phyloP scores from a whole-genome alignment of 179 eudicot genomes.

The Carnegiea gigantea region DNA sequence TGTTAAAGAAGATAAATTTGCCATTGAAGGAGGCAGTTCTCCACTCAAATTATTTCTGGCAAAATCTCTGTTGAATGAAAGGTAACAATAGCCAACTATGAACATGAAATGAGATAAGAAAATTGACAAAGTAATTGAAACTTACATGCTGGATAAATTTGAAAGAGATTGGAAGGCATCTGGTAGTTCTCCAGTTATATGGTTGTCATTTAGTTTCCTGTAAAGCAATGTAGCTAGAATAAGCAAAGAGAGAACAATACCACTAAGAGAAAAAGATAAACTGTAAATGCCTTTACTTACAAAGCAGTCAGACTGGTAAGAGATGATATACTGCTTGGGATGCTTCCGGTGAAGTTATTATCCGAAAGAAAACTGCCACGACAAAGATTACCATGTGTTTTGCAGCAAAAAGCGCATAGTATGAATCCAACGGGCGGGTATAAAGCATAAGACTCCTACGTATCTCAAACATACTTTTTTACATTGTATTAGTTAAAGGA shows the following conservation, averaged over 20 bases:
- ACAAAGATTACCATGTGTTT: constrained; percentile 45
- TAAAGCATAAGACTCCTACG: not conserved
- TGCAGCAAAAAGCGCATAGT: constrained; percentile 15
- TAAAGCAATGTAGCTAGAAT: constrained; percentile 19
- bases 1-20: constrained; percentile 49
- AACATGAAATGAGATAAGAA: constrained; percentile 6
- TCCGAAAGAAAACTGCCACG: constrained; percentile 86
- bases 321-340: constrained; percentile 77
- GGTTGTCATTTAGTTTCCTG: constrained; percentile 69
- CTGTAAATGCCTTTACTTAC: constrained; percentile 41
- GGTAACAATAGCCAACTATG: not conserved
- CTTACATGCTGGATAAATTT: constrained; percentile 69
- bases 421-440: not conserved
- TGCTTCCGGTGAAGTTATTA: constrained; percentile 76
- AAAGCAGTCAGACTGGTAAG: constrained; percentile 59
- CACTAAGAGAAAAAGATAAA: constrained; percentile 3
- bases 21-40: constrained; percentile 68
- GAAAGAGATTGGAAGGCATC: constrained; percentile 39
- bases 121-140: constrained; percentile 9
- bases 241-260: constrained; percentile 16
- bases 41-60: constrained; percentile 75
- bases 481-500: constrained; percentile 8
- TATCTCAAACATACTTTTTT: not conserved
- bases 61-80: constrained; percentile 57
- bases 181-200: constrained; percentile 44